Conservation (phyloP, 2,329 filamentous ascomycete genomes). For the Intubia oerlemansii region DNA sequence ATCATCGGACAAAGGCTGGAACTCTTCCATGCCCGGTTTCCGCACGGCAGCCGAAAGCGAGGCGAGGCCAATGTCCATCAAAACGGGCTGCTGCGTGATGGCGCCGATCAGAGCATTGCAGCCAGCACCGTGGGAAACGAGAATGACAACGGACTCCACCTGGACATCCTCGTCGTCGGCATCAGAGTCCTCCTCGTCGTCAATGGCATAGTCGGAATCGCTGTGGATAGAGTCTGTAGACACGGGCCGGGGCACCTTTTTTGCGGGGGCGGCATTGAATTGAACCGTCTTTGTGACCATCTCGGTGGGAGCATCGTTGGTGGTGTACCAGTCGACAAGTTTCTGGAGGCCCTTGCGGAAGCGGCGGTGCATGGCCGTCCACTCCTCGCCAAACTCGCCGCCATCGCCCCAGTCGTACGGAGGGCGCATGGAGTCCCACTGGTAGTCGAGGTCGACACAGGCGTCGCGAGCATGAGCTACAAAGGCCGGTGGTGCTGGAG, state of each 20-base stretch:
- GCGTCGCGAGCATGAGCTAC: conserved; percentile 77
- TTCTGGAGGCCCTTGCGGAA: conserved; percentile 62
- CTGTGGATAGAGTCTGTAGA: too few relatives aligned
- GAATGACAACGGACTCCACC: conserved; percentile 63
- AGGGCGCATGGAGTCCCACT: conserved; percentile 80
- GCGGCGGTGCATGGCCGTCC: conserved; percentile 83
- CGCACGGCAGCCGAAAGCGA: conserved; percentile 75
- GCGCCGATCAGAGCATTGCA: conserved; percentile 91
- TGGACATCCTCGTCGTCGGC: conserved; percentile 30
- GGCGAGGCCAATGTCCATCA: conserved; percentile 76
- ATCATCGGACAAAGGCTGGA: conserved; percentile 6
- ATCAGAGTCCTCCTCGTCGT: conserved; percentile 3
- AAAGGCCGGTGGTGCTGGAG: conserved; percentile 71
- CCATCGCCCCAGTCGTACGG: conserved; percentile 72
- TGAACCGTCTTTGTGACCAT: conserved; percentile 24
- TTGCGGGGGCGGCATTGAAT: conserved; percentile 5
- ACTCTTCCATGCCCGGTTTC: conserved; percentile 21
- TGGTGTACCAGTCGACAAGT: conserved; percentile 67
- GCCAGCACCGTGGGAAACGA: conserved; percentile 87
- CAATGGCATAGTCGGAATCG: conserved; percentile 13
- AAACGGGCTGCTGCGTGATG: conserved; percentile 73
- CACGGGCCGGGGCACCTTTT: neutral
- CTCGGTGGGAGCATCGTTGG: conserved; percentile 25
- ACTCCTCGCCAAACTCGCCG: conserved; percentile 78
- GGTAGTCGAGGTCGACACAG: conserved; percentile 72